Evolutionary conservation across 257 asterid species (phyloP).

Genomic region (Ehretia macrophylla): DNA sequence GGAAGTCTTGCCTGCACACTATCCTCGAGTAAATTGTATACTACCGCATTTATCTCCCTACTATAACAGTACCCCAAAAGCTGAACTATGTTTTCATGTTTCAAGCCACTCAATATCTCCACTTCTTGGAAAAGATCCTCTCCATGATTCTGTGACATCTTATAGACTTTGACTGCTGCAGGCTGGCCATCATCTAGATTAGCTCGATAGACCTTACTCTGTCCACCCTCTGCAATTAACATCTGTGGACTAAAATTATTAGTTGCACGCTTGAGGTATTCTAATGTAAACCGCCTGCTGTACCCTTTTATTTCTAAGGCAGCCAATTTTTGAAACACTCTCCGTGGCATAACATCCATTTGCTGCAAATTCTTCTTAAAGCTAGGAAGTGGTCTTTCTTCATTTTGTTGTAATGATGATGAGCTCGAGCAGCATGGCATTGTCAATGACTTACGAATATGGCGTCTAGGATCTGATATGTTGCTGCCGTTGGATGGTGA

Average conservation of each 20-base stretch:
- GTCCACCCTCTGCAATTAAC: constrained; percentile 56
- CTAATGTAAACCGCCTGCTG: constrained; percentile 31
- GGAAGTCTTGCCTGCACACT: constrained; percentile 50
- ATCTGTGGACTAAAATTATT: constrained; percentile 31
- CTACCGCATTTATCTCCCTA: constrained; percentile 49
- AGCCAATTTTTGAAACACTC: constrained; percentile 34
- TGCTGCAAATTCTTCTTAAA: constrained; percentile 18
- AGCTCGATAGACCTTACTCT: constrained; percentile 52
- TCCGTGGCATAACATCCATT: constrained; percentile 24
- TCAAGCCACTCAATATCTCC: constrained; percentile 58
- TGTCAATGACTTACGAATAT: constrained; percentile 48
- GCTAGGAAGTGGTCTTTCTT: constrained; percentile 11
- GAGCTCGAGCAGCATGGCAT: constrained; percentile 47
- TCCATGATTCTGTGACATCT: constrained; percentile 28
- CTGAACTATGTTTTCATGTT: constrained; percentile 56
- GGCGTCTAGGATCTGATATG: constrained; percentile 19
- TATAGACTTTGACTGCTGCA: constrained; percentile 59
- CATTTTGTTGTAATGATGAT: constrained; percentile 29
- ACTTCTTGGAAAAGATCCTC: constrained; percentile 50
- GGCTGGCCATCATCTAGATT: constrained; percentile 37
- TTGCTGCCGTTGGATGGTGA: constrained; percentile 32
- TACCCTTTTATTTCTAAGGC: constrained; percentile 32
- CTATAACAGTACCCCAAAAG: constrained; percentile 58
- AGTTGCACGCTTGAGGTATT: constrained; percentile 47
- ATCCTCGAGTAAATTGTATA: constrained; percentile 36